Base-by-base conservation (phyloP, 176 grass and related monocot genomes). In the Carex parvula region DNA sequence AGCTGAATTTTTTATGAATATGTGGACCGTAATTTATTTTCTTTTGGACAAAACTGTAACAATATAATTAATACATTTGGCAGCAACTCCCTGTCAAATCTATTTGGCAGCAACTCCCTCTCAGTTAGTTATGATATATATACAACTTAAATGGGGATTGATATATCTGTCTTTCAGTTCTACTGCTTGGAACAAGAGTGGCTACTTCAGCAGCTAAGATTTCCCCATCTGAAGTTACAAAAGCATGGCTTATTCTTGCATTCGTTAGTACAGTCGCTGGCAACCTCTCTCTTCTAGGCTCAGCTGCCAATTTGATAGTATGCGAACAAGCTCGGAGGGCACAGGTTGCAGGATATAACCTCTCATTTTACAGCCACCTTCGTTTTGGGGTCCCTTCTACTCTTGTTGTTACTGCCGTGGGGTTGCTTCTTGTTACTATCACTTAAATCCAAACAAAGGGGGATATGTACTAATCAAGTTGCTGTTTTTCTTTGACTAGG, bases 281-380 rank as follows among this genome's bases (percentile, higher is more conserved):
- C 16, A 98, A 98, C 80, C 91, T 98, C 2, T 94, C 95, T 0
- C 91, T 98, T 15, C 80, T 98, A 11, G 95, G 95, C 17, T 98
- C 95, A 5, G 94, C 94, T 1, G 94, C 94, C 5, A 97, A 97
- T 81, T 87, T 97, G 87, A 97, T 97, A 7, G 95, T 97, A n/a
- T 97, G 95, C 3, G 95, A 97, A 85, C 95, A 97, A 83, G 95
- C 95, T 9, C 91, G 91, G 32, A 80, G 95, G 3, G 90, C 90
- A 0, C 90, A 93, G 9, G 85, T 90, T 85, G 87, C 83, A 1
- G 95, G 95, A 42, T 94, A 98, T 64, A 98, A 90, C 56, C 95
- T 98, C 68, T 91, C 94, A 29, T 98, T 98, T 83, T 93, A 92
- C 65, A 90, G 90, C 68, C 95, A 98, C 46, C 89, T 98, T 21